A percentile compares a stretch with the other conserved stretches of the same genome.
Evolutionary conservation across 345 rosid species (phyloP).

Genomic region (Hibiscus trionum): DNA sequence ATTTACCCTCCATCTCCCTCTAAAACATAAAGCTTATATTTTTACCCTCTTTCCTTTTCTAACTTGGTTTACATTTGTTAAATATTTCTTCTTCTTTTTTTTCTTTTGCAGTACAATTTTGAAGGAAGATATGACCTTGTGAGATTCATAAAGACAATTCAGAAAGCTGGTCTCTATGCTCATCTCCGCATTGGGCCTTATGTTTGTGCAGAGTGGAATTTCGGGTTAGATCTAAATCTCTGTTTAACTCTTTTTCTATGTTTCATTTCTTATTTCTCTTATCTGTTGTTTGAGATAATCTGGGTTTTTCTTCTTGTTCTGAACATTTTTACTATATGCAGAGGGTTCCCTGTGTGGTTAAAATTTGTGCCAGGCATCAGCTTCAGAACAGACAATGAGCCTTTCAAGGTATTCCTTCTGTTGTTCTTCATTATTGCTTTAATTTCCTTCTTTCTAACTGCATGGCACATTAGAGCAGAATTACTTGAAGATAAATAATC

Average conservation of each 20-base stretch:
- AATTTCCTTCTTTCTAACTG: not conserved
- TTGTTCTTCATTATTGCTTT: not conserved
- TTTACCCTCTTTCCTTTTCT: not conserved
- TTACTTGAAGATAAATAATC: not conserved
- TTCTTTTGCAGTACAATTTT: conserved; percentile 28
- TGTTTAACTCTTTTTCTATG: not conserved
- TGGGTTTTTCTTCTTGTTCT: not conserved
- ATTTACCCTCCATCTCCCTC: not conserved
- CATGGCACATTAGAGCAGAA: not conserved
- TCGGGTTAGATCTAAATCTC: conserved; percentile 29
- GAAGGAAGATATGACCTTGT: conserved; percentile 34
- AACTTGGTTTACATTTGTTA: not conserved
- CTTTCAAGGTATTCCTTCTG: conserved; percentile 33
- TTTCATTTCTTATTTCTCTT: not conserved
- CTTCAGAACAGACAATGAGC: conserved; percentile 33
- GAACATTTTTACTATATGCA: not conserved
- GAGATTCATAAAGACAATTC: conserved; percentile 32
- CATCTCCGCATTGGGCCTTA: conserved; percentile 52
- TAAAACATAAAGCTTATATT: not conserved
- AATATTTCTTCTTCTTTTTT: too few relatives aligned
- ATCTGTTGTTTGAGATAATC: not conserved
- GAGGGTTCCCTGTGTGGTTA: conserved; percentile 61
- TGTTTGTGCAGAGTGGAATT: conserved; percentile 56
- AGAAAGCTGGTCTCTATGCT: conserved; percentile 31
- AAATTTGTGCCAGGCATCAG: conserved; percentile 28